Base-by-base conservation (phyloP, 1,139 yeast species). In the Geotrichum cucujoidarum region DNA sequence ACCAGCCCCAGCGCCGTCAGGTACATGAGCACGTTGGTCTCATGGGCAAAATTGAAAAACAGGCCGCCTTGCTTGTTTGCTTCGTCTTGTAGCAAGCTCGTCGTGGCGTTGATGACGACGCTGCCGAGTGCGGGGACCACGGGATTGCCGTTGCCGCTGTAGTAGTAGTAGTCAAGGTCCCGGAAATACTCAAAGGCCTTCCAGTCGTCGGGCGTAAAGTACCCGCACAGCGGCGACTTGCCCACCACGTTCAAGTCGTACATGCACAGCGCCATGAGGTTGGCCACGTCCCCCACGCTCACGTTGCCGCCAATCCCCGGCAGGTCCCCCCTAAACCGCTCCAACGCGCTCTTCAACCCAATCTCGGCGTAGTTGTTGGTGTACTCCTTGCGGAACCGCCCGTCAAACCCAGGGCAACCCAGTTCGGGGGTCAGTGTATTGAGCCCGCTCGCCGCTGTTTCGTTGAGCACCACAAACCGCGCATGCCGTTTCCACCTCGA, bases 181-280 rank as follows among this genome's bases (percentile, higher is more conserved):
- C 66, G 67, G 36, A 62, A 59, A 61, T 80, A 78, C 17, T 74
- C 71, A 56, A 69, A 72, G 33, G 68, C 65, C 32, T 75, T 63
- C 66, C 72, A 76, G 58, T 80, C 85, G 46, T 80, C 80, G 40
- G 68, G 63, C 45, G 78, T 73, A 67, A 80, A 79, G 38, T 78
- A 64, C 30, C 70, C 67, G 58, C 81, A 76, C 60, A 79, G 72
- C 17, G 76, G 76, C 8, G 84, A 77, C 44, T 64, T 61, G 2
- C 82, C 83, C 43, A 69, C 69, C n/a, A 70, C 78, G 57, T 75
- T 77, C 50, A 78, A 64, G 60, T 81, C 86, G 55, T 68, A 80
- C 3, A 80, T 80, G 62, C 82, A 79, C 63, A 77, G 67, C 7
- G 65, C 63, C 62, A 80, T 70, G 51, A 80, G 62, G 40, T 63